Base-by-base conservation (phyloP, 106 monocot species). In the Xerophyta viscosa region DNA sequence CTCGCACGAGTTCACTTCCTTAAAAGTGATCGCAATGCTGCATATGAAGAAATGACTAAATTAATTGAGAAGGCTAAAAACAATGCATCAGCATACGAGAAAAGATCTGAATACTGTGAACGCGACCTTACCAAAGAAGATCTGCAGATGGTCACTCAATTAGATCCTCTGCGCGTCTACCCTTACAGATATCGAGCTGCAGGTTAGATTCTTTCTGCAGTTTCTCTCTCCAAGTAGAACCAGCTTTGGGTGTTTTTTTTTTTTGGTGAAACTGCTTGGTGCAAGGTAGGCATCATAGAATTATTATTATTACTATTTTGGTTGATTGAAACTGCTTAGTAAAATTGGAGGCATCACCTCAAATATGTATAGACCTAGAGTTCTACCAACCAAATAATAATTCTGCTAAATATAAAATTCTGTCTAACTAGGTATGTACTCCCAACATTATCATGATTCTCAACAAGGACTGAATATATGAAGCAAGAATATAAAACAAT, bases 81-180 rank as follows among this genome's bases (percentile, higher is more conserved):
- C 69, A 90, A 90, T 67, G 98, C 98, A 7, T 98, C 98, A 19
- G 98, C 98, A 25, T 98, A 90, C 69, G 98, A 98, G 67, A 98
- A 98, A 62, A 71, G 98, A 50, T 90, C 90, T 2, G 98, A 99
- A 52, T 99, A 99, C 54, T 85, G 90, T 46, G 86, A 99, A 0
- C 77, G 90, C 20, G 86, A 86, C 17, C 86, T 73, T 27, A 75
- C 90, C 7, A 82, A 76, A 56, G 71, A 66, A 27, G 98, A 99
- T 64, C 67, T 99, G 54, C 66, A 99, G 43, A 86, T 86, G 71
- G 98, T 90, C 17, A 99, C 90, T 20, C 66, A 75, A 45, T 67
- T 99, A 66, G 98, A 99, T 66, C 98, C 98, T 0, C 46, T 99
- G 28, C 66, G 98, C 11, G 83, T 86, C 60, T 99, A 99, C 61